Percentiles rank a stretch among this genome's conserved stretches.
Conservation (phyloP, 495 filamentous ascomycete genomes). For the Aspergillus bridgeri region DNA sequence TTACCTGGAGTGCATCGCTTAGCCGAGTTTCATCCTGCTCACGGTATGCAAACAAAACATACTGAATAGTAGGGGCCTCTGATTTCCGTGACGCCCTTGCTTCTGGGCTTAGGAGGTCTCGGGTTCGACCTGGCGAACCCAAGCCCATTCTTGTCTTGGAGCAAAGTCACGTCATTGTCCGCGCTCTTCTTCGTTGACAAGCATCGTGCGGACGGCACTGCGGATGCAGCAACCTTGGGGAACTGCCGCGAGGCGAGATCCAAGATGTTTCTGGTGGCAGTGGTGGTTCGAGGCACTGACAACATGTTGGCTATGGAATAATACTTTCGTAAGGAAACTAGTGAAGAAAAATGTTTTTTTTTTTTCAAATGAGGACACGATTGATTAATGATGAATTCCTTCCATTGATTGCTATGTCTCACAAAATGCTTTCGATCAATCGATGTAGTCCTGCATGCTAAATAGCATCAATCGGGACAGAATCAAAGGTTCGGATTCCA, state of each 20-base stretch:
- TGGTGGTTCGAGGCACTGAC: neutral
- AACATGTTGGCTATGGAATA: neutral
- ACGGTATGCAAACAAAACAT: slow-evolving; percentile 7
- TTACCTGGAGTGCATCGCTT: slow-evolving; percentile 28
- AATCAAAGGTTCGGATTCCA: neutral
- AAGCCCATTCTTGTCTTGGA: slow-evolving; percentile 52
- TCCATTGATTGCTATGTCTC: neutral
- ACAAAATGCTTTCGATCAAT: neutral
- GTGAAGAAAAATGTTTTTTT: neutral
- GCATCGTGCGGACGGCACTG: slow-evolving; percentile 8
- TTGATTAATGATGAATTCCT: neutral
- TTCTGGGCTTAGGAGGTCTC: slow-evolving; percentile 46
- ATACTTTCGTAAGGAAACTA: neutral
- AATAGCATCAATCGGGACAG: neutral
- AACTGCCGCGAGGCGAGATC: slow-evolving; percentile 8
- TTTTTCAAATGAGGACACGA: neutral
- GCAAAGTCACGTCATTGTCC: slow-evolving; percentile 33
- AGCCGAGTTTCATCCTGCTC: neutral
- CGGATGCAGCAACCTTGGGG: slow-evolving; percentile 9
- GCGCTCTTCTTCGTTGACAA: slow-evolving; percentile 18
- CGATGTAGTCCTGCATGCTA: neutral
- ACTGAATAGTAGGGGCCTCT: slow-evolving; percentile 55
- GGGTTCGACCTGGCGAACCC: slow-evolving; percentile 54
- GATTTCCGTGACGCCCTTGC: slow-evolving; percentile 52
- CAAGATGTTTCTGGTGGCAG: slow-evolving; percentile 1